Conservation (phyloP, 2,329 filamentous ascomycete species). For the Nemania bipapillata region DNA sequence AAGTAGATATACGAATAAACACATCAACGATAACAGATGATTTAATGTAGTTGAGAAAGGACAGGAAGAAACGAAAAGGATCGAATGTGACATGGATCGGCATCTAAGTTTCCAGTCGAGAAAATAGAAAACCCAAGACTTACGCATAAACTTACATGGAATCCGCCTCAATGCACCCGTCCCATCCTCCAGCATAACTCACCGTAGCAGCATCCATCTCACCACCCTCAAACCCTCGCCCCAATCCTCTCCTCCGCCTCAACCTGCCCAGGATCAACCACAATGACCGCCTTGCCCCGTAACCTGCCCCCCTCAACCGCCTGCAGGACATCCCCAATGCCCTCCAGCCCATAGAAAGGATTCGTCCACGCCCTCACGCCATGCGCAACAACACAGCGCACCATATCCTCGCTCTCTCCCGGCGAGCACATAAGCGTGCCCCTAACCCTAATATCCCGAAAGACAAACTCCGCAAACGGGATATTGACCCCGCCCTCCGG, state of each 20-base stretch:
- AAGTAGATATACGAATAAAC: not conserved
- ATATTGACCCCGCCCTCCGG: slow-evolving; percentile 71
- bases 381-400: slow-evolving; percentile 58
- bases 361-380: slow-evolving; percentile 63
- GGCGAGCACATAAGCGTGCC: slow-evolving; percentile 56
- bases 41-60: no score
- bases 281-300: slow-evolving; percentile 64
- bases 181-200: not conserved
- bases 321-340: slow-evolving; percentile 62
- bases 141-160: slow-evolving; percentile 1
- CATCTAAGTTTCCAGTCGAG: not conserved
- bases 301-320: slow-evolving; percentile 64
- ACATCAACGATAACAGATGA: not conserved
- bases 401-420: slow-evolving; percentile 59
- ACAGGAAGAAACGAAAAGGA: not conserved
- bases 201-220: slow-evolving; percentile 11
- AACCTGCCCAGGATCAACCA: slow-evolving; percentile 60
- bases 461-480: slow-evolving; percentile 64
- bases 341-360: slow-evolving; percentile 62
- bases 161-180: slow-evolving; percentile 7
- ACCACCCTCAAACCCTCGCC: slow-evolving; percentile 29
- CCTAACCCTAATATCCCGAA: slow-evolving; percentile 45
- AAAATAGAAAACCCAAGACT: slow-evolving; percentile 17
- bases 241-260: slow-evolving; percentile 42
- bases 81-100: not conserved